These are phyloP conservation scores for Astragalus glycyphyllos DNA, from an alignment of 306 rosid genomes.

Conservation along the genomic window DNA sequence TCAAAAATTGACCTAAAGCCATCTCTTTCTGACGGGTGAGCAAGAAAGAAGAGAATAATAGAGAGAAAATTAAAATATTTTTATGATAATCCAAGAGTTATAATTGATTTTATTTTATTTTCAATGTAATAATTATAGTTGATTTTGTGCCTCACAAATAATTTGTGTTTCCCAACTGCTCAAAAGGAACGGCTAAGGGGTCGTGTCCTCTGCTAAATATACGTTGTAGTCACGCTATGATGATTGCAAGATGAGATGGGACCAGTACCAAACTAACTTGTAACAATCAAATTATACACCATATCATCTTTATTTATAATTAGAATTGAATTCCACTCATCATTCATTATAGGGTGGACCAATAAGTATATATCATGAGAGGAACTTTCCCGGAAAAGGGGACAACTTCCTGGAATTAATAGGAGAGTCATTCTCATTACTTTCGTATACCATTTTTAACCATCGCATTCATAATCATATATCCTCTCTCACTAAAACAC, in stretches of 20 bases:
- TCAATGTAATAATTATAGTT: no score
- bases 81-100: no score
- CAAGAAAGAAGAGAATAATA: no score
- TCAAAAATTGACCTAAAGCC: no score
- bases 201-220: conserved; percentile 31
- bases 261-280: conserved; percentile 2
- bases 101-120: no score
- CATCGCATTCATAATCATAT: conserved; percentile 48
- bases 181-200: conserved; percentile 38
- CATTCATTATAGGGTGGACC: conserved; percentile 61
- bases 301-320: conserved; percentile 5
- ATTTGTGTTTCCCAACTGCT: conserved; percentile 29
- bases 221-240: conserved; percentile 62
- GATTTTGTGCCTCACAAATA: background rate
- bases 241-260: conserved; percentile 46
- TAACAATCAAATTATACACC: background rate
- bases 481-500: conserved; percentile 34
- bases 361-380: conserved; percentile 54
- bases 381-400: conserved; percentile 65
- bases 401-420: conserved; percentile 70
- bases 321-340: conserved; percentile 51
- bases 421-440: conserved; percentile 54
- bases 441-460: conserved; percentile 59
- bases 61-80: no score
- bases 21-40: no score